Conservation (phyloP, 148 eudicot species). For the Persicaria tinctoria region DNA sequence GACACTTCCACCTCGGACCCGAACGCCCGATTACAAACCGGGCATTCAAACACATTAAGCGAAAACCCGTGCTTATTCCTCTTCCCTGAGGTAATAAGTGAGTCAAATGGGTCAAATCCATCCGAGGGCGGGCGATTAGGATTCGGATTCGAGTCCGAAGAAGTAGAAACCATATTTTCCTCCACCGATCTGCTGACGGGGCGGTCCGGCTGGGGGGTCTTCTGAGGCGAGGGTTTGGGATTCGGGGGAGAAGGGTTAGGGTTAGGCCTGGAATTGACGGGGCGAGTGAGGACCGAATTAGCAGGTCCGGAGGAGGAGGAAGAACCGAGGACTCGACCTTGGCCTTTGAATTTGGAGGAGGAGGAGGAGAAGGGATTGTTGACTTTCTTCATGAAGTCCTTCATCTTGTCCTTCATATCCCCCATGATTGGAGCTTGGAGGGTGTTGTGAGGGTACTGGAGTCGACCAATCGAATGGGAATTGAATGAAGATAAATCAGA, state of each 20-base stretch:
- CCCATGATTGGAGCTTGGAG: conserved; percentile 31
- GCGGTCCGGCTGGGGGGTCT: conserved; percentile 21
- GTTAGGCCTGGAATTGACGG: conserved; percentile 21
- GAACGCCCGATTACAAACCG: conserved; percentile 63
- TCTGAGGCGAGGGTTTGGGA: conserved; percentile 40
- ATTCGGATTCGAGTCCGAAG: conserved; percentile 2
- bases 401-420: conserved; percentile 80
- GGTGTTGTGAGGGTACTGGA: too few species aligned
- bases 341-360: conserved; percentile 82
- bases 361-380: conserved; percentile 56
- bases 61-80: conserved; percentile 64
- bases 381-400: conserved; percentile 92
- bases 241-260: conserved; percentile 20
- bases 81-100: conserved; percentile 67
- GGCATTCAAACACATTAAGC: conserved; percentile 81
- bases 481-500: too few species aligned
- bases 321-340: conserved; percentile 73
- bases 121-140: conserved; percentile 16
- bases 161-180: conserved; percentile 1
- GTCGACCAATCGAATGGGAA: too few species aligned
- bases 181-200: conserved; percentile 5
- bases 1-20: conserved; percentile 78
- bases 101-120: conserved; percentile 77
- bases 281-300: conserved; percentile 23
- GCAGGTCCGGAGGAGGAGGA: conserved; percentile 42